These are phyloP conservation scores for Phytopythium chamaehyphon DNA, from an alignment of 352 stramenopile species.

Conservation along the genomic window DNA sequence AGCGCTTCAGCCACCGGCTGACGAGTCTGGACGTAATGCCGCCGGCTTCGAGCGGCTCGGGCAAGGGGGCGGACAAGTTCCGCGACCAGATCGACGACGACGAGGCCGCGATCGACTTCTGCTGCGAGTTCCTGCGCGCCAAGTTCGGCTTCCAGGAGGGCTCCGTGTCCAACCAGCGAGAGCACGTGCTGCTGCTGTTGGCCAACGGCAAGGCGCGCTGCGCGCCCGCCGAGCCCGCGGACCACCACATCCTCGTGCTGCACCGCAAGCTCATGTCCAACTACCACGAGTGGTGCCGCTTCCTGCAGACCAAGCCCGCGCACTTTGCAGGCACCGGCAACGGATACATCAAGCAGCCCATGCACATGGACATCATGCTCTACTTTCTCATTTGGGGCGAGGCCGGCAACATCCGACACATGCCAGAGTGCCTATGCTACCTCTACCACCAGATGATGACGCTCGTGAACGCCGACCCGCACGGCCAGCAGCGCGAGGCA, in stretches of 20 bases:
- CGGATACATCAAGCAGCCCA: slow-evolving; percentile 19
- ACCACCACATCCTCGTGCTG: slow-evolving; percentile 60
- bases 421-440: slow-evolving; percentile 97
- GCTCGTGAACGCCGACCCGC: slow-evolving; percentile 42
- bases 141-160: slow-evolving; percentile 87
- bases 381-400: slow-evolving; percentile 98
- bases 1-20: slow-evolving; percentile 52
- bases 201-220: slow-evolving; percentile 71
- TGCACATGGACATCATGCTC: slow-evolving; percentile 93
- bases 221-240: slow-evolving; percentile 33
- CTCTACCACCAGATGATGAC: slow-evolving; percentile 91
- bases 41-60: background rate
- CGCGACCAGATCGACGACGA: slow-evolving; percentile 67
- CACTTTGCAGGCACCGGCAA: slow-evolving; percentile 45
- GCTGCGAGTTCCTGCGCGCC: slow-evolving; percentile 66
- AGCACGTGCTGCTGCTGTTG: slow-evolving; percentile 76
- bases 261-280: slow-evolving; percentile 71
- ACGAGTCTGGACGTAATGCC: slow-evolving; percentile 52
- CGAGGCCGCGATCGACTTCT: slow-evolving; percentile 78
- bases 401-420: slow-evolving; percentile 94
- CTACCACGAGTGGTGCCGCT: slow-evolving; percentile 75
- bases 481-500: slow-evolving; percentile 28
- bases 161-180: slow-evolving; percentile 77
- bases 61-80: slow-evolving; percentile 11
- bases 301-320: slow-evolving; percentile 60